Evolutionary conservation across 352 stramenopile species (phyloP).

Genomic region (Phytopythium ostracodes): DNA sequence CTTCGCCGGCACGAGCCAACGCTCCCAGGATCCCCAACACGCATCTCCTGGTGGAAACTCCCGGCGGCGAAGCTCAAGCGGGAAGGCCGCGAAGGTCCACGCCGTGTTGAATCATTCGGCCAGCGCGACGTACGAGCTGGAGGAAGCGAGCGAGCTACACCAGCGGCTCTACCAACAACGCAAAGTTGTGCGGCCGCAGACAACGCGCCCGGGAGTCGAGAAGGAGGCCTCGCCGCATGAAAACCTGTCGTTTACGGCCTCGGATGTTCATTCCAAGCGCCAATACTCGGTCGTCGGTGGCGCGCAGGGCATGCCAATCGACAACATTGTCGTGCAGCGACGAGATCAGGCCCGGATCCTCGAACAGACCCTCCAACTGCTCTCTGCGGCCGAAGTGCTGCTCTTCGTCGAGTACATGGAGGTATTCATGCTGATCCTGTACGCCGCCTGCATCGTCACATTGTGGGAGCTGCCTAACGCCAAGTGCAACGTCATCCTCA

Average conservation of each 20-base stretch:
- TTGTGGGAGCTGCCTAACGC: conserved; percentile 12
- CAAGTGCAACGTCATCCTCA: conserved; percentile 17
- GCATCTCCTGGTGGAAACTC: background rate
- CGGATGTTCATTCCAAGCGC: background rate
- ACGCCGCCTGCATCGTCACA: conserved; percentile 14
- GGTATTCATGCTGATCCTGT: conserved; percentile 25
- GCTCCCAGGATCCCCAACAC: too few relatives aligned
- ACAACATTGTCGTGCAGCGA: conserved; percentile 9
- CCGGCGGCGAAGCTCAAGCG: background rate
- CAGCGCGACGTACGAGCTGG: background rate
- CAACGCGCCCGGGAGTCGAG: too few relatives aligned
- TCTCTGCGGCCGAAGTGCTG: conserved; percentile 20
- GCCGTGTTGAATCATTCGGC: background rate
- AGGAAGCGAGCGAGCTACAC: background rate
- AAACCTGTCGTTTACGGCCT: background rate
- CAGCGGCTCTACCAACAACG: too few relatives aligned
- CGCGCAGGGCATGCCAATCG: conserved; percentile 2
- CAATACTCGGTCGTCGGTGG: too few relatives aligned
- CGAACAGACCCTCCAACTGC: conserved; percentile 15
- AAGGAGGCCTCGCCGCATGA: background rate
- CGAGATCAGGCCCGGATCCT: conserved; percentile 11
- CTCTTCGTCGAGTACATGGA: conserved; percentile 30
- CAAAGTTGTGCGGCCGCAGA: too few relatives aligned
- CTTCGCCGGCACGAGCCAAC: background rate
- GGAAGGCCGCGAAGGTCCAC: background rate